Evolutionary conservation across 352 stramenopile species (phyloP), one percentile per base, ranked within the genome.

Genomic region (Proteromonas lacertae): DNA sequence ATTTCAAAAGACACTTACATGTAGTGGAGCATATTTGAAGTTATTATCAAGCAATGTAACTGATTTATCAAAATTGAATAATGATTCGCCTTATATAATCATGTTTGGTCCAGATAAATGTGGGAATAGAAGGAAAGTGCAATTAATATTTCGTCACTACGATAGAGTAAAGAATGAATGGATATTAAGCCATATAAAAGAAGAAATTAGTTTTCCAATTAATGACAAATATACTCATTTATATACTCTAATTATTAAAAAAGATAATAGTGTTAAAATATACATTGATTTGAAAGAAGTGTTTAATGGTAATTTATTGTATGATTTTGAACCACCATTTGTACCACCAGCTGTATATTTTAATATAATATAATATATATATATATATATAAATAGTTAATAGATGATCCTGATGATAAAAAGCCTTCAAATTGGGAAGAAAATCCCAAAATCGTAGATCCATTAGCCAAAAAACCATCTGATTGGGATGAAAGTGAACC

Each of bases 81-180:
- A 81, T 46, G 42, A 56, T 21, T 73, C 69, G 32, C 73, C 71
- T 20, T 91, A 86, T 42, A 62, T 69, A 38, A 66, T 91, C 52
- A 91, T 91, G 76, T 91, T 91, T 52, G 76, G 76, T 0, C 76
- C 76, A 0, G 76, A 91, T 51, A 80, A 80, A 42, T 91, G 76
- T 46, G 75, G 75, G 26, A 46, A 54, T 9, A 88, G 54, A 45
- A 73, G 90, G 51, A 88, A 88, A 47, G 52, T 66, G 7, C 76
- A 91, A 40, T 70, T 91, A 20, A 91, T 91, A 41, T 72, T 91
- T 47, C 64, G 79, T 47, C 68, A 89, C 57, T 57, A 80, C 50
- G 88, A 87, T 57, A 75, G 73, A 0, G 33, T 80, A 17, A 79
- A 68, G 4, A 47, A 58, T n/a, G 47, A 66, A 51, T 88, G 76